Conservation (phyloP, 2,329 filamentous ascomycete genomes). For the Magnaporthiopsis poae region DNA sequence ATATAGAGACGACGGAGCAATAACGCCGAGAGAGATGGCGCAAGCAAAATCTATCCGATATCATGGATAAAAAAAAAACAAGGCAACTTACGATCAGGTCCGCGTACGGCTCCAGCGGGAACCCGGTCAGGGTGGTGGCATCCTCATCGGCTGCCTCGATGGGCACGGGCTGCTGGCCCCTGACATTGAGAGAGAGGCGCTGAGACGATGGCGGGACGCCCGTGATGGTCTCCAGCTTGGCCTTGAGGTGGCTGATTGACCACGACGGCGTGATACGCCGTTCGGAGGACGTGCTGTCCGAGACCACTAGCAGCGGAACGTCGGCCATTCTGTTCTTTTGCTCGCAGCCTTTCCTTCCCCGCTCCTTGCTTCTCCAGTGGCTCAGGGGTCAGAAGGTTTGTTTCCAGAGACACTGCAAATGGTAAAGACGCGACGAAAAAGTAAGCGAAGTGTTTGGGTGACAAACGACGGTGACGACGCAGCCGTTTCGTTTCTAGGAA, state of each 20-base stretch:
- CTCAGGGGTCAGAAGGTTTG: too few relatives aligned
- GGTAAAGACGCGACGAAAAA: too few relatives aligned
- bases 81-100: slow-evolving; percentile 55
- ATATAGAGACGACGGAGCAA: too few relatives aligned
- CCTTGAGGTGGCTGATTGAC: slow-evolving; percentile 74
- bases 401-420: too few relatives aligned
- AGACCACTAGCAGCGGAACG: slow-evolving; percentile 64
- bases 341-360: too few relatives aligned
- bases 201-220: slow-evolving; percentile 78
- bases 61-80: too few relatives aligned
- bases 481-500: too few relatives aligned
- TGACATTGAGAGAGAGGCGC: slow-evolving; percentile 60
- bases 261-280: slow-evolving; percentile 86
- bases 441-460: too few relatives aligned
- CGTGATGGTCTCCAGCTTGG: slow-evolving; percentile 83
- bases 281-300: slow-evolving; percentile 71
- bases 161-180: slow-evolving; percentile 49
- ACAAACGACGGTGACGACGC: too few relatives aligned
- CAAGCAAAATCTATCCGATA: too few relatives aligned
- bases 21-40: background rate
- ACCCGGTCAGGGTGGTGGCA: slow-evolving; percentile 50
- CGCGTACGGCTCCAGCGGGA: slow-evolving; percentile 62
- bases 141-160: slow-evolving; percentile 68
- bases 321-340: slow-evolving; percentile 47
- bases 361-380: too few relatives aligned